phyloP scores from a whole-genome alignment of 345 rosid species.

The Populus ilicifolia region DNA sequence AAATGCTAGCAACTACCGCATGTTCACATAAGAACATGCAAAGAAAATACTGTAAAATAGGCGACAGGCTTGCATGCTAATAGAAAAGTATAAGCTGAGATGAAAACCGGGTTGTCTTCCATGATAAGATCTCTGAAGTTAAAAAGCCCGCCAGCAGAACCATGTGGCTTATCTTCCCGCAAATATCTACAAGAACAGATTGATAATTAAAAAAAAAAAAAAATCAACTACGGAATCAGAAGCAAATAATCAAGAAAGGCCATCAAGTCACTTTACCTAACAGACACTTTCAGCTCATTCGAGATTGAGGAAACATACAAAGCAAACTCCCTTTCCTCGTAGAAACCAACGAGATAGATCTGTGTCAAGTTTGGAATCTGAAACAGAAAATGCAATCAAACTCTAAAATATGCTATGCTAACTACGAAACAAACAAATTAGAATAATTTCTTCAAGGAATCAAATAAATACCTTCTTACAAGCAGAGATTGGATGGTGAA shows the following conservation, averaged over 20 bases:
- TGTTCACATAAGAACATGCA: not conserved
- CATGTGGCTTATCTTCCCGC: conserved; percentile 36
- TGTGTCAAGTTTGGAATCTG: conserved; percentile 36
- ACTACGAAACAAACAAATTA: not conserved
- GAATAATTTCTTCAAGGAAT: not conserved
- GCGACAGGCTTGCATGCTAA: not conserved
- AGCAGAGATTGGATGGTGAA: conserved; percentile 96
- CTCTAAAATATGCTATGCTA: not conserved
- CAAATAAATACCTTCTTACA: conserved; percentile 69
- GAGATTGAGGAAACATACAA: conserved; percentile 34
- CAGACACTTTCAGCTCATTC: conserved; percentile 30
- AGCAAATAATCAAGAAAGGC: not conserved
- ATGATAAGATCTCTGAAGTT: conserved; percentile 30
- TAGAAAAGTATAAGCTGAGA: not conserved
- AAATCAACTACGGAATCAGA: not conserved
- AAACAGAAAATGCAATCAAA: conserved; percentile 12
- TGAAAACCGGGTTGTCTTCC: conserved; percentile 31
- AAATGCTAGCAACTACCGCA: not conserved
- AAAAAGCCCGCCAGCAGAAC: conserved; percentile 36
- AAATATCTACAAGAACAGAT: conserved; percentile 20
- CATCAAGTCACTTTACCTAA: conserved; percentile 22
- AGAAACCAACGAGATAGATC: conserved; percentile 34
- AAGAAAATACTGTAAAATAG: conserved; percentile 1
- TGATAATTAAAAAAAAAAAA: not conserved
- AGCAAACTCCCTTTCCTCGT: conserved; percentile 32